Evolutionary conservation across 345 rosid species (phyloP).

Genomic region (Clarkia xantiana): DNA sequence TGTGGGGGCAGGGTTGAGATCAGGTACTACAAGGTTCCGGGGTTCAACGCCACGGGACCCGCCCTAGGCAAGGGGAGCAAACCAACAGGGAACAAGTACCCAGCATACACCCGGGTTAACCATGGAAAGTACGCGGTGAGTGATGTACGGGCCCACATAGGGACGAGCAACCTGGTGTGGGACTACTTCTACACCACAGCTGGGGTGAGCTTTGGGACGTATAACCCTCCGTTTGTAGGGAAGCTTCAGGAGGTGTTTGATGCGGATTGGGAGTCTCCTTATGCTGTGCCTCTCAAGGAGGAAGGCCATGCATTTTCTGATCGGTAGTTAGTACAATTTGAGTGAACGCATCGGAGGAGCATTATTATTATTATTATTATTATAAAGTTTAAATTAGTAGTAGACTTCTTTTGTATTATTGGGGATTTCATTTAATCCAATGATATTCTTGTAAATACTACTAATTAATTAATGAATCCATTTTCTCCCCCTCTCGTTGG

Average conservation of each 20-base stretch:
- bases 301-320: conserved; percentile 12
- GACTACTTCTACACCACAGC: conserved; percentile 80
- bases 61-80: conserved; percentile 25
- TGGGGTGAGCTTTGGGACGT: conserved; percentile 70
- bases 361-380: no score
- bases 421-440: no score
- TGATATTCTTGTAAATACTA: conserved; percentile 1
- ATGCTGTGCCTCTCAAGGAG: conserved; percentile 44
- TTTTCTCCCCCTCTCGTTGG: not conserved
- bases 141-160: conserved; percentile 55
- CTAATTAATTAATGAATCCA: conserved; percentile 1
- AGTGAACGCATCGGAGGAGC: no score
- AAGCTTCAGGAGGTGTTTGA: conserved; percentile 71
- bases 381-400: no score
- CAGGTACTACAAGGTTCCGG: conserved; percentile 60
- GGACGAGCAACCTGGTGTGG: conserved; percentile 78
- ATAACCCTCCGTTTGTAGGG: conserved; percentile 39
- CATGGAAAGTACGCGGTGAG: conserved; percentile 76
- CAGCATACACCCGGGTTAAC: conserved; percentile 53
- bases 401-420: no score
- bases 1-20: conserved; percentile 68
- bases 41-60: conserved; percentile 71
- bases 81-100: conserved; percentile 51
- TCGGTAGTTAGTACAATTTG: no score
- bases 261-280: conserved; percentile 74